Conservation (phyloP, 2,329 filamentous ascomycete genomes). For the Ophiostoma sp. region DNA sequence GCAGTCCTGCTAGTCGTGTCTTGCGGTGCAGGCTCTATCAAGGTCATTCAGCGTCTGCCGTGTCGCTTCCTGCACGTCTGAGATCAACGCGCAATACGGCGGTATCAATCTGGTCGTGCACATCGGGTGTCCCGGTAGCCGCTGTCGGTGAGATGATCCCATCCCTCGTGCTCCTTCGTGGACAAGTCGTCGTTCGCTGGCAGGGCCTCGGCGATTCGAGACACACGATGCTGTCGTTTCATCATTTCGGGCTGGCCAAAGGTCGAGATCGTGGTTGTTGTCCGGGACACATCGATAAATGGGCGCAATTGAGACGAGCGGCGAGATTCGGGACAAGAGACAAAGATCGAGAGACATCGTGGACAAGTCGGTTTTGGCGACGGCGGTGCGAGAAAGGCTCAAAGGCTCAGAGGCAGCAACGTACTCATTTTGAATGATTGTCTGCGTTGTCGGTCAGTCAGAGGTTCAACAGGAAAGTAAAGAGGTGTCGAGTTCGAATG, state of each 20-base stretch:
- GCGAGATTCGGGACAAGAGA: not conserved
- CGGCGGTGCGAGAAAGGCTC: not conserved
- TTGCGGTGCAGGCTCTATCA: not conserved
- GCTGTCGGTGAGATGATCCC: too few species aligned
- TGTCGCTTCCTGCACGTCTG: not conserved
- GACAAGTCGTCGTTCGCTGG: not conserved
- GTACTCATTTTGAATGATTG: conserved; percentile 58
- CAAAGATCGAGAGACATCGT: not conserved
- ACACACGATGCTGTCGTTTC: not conserved
- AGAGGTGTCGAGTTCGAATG: not conserved
- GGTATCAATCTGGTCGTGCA: too few species aligned
- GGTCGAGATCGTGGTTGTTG: not conserved
- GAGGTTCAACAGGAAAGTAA: conserved; percentile 1
- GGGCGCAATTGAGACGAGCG: not conserved
- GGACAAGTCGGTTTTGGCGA: not conserved
- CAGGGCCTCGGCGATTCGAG: not conserved
- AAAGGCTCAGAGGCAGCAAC: conserved; percentile 36
- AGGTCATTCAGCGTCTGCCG: not conserved
- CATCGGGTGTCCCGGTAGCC: not conserved
- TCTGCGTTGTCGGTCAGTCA: conserved; percentile 30
- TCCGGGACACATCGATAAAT: too few species aligned
- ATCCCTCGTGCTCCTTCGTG: not conserved
- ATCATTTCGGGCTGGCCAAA: not conserved
- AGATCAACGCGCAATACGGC: not conserved
- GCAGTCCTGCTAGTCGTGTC: not conserved